Evolutionary conservation across 192 early-diverging fungal genomes (phyloP), one percentile per base, ranked within the genome.

Genomic region (Diversispora epigaea): DNA sequence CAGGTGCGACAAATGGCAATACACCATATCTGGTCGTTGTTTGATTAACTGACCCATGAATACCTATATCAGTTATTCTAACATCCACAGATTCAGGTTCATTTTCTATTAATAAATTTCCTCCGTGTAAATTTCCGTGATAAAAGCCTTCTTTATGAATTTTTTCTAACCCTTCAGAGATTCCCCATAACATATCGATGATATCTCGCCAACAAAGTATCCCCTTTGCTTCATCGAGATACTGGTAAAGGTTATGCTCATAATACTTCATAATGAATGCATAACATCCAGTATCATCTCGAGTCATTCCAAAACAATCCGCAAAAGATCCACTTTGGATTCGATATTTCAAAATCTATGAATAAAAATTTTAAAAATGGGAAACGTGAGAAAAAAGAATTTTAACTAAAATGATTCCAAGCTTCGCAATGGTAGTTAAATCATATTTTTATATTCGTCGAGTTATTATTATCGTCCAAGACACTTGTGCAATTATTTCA

Each of bases 241-340:
- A 69, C 21, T 49, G 8, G 25, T 54, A 44, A n/a, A 69, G 40
- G 21, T 69, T 40, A 32, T 69, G 8, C 8, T 49, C 25, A 32
- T 49, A 49, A 69, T 52, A 69, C 17, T 25, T 12, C 68, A 69
- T 69, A 32, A 69, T 49, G 12, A 69, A 17, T 49, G 52, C 52
- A 54, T 50, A 69, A 52, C 17, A 14, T 40, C 22, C 19, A 25
- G 45, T 69, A 14, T 32, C 12, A 69, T 69, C 68, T 49, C 49
- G 17, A 3, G 68, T 69, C 17, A 69, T n/a, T 1, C 68, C 68
- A 69, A 52, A 54, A 19, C n/a, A 54, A 15, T 49, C 43, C 2
- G 45, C 45, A 47, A 22, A 8, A 7, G 11, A 40, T 3, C 40
- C 25, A 15, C 17, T 52, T 69, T 54, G 45, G n/a, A 12, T 46